Evolutionary conservation across 2,329 filamentous ascomycete species (phyloP).

Genomic region (Neurospora sp.): DNA sequence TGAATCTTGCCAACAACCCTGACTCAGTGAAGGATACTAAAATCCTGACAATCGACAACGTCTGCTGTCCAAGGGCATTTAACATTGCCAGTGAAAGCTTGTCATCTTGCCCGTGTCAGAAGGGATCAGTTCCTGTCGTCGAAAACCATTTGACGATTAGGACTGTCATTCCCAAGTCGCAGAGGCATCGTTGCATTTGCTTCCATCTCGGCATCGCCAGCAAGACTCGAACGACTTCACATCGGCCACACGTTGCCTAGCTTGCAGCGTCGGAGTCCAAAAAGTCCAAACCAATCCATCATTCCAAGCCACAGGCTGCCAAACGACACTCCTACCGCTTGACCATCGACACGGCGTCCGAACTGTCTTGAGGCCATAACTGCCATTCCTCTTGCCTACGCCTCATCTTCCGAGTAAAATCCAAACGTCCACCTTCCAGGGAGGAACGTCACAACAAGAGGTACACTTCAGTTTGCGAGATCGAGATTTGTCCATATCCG

Average conservation of each 20-base stretch:
- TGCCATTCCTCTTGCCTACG: neutral
- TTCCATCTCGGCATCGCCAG: neutral
- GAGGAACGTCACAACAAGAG: neutral
- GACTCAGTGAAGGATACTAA: neutral
- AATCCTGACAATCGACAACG: neutral
- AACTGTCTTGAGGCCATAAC: neutral
- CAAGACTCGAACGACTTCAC: neutral
- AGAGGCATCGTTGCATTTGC: neutral
- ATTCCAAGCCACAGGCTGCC: neutral
- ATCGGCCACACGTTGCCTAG: neutral
- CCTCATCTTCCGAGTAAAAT: neutral
- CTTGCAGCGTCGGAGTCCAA: neutral
- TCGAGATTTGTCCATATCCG: neutral
- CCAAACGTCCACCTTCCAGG: neutral
- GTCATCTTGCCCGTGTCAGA: neutral
- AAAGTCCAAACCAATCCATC: neutral
- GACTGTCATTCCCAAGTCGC: neutral
- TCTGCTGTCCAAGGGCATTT: neutral
- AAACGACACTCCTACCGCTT: neutral
- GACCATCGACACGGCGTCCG: neutral
- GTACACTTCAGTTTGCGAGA: neutral
- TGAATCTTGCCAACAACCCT: neutral
- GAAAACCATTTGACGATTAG: neutral
- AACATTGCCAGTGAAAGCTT: neutral
- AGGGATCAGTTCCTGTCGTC: neutral